Percentiles rank a stretch among this genome's conserved stretches.
Evolutionary conservation across 2,329 filamentous ascomycete genomes (phyloP).

Genomic region (Fusarium coicis): DNA sequence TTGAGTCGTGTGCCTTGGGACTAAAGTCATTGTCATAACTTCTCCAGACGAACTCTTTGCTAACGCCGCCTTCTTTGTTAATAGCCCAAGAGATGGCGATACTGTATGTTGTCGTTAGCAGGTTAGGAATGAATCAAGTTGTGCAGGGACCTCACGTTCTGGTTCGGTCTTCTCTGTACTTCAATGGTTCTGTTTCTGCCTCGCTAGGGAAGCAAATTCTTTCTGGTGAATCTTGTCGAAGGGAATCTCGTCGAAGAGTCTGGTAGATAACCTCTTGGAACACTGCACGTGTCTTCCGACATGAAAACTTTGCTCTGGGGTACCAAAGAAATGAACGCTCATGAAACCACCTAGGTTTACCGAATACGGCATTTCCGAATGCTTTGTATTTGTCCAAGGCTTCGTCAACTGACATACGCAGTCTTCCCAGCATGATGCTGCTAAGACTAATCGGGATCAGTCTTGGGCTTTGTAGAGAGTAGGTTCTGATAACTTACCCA

Average conservation of each 20-base stretch:
- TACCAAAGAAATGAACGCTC: neutral
- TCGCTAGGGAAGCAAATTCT: accelerated
- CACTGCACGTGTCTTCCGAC: neutral
- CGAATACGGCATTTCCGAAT: neutral
- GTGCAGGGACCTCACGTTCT: neutral
- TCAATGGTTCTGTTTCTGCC: accelerated
- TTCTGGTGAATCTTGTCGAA: too few relatives aligned
- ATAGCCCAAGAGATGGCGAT: neutral
- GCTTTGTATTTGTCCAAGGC: neutral
- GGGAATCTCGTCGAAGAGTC: neutral
- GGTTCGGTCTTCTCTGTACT: neutral
- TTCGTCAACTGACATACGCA: neutral
- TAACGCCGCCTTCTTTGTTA: neutral
- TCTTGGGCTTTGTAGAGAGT: too few relatives aligned
- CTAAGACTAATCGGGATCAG: neutral
- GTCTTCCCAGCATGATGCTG: neutral
- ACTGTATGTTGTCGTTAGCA: neutral
- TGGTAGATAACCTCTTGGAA: accelerated
- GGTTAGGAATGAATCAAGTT: too few relatives aligned
- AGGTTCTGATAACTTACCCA: neutral
- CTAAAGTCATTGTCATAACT: neutral
- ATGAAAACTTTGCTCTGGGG: conserved; percentile 6
- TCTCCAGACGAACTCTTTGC: neutral
- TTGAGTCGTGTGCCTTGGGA: neutral
- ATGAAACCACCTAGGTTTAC: conserved; percentile 11